Percentiles rank a stretch among this genome's conserved stretches.
Evolutionary conservation across 768 basidiomycete species (phyloP).

Genomic region (Agrocybe chaxingu): DNA sequence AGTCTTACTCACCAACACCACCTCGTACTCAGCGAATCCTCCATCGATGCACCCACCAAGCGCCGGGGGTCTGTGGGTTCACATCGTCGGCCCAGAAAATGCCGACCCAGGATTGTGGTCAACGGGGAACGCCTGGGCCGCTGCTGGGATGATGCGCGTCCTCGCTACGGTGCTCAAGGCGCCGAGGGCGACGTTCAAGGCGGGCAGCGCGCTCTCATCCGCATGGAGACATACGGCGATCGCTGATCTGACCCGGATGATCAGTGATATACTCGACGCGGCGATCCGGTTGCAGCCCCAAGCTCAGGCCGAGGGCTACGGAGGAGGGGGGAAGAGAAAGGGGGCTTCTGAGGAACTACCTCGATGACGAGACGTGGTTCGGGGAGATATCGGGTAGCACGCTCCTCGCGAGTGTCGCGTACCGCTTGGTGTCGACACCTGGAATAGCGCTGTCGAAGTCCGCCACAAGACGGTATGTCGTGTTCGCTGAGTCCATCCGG

Average conservation of each 20-base stretch:
- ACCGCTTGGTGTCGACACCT: constrained; percentile 26
- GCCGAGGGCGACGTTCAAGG: constrained; percentile 21
- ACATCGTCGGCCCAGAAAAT: constrained; percentile 39
- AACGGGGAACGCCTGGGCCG: constrained; percentile 71
- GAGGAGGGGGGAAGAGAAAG: constrained; percentile 8
- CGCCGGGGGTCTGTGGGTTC: constrained; percentile 30
- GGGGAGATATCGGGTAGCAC: constrained; percentile 36
- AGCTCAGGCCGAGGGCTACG: too few relatives aligned
- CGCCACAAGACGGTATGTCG: constrained; percentile 12
- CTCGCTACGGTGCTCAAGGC: constrained; percentile 43
- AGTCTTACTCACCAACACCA: constrained; percentile 28
- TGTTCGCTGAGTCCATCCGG: constrained; percentile 25
- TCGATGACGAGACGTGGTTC: constrained; percentile 29
- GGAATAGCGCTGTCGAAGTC: constrained; percentile 1
- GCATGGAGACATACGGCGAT: constrained; percentile 23
- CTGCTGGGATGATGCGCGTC: constrained; percentile 64
- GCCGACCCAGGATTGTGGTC: constrained; percentile 42
- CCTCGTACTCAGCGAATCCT: constrained; percentile 4
- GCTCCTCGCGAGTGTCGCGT: constrained; percentile 31
- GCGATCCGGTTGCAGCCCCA: constrained; percentile 20
- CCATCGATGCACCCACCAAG: constrained; percentile 1
- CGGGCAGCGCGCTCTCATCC: constrained; percentile 12
- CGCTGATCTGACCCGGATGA: constrained; percentile 21
- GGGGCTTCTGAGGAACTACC: constrained; percentile 35
- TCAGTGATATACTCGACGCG: constrained; percentile 35